A percentile compares a stretch with the other conserved stretches of the same genome.
Conservation (phyloP, 495 filamentous ascomycete species). For the Trichoderma asperelloides region DNA sequence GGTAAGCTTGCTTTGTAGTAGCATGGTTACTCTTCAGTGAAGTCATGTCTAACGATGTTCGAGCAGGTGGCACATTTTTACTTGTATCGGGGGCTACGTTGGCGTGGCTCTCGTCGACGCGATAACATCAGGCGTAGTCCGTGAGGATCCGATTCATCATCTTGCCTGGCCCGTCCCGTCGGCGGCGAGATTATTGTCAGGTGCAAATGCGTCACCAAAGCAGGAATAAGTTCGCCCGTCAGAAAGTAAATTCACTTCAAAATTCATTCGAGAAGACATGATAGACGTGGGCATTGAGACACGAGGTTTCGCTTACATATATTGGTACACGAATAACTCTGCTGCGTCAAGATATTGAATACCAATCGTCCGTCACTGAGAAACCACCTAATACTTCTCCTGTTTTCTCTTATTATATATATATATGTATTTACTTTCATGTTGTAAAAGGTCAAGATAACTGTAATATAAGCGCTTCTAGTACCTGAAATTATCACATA, state of each 20-base stretch:
- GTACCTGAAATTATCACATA: not conserved
- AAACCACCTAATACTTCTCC: too few species aligned
- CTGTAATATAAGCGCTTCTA: too few species aligned
- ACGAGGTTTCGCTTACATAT: too few species aligned
- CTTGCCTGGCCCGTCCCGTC: not conserved
- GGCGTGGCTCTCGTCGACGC: conserved; percentile 7
- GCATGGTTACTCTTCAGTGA: not conserved
- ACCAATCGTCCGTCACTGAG: too few species aligned
- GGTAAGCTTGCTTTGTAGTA: conserved; percentile 17
- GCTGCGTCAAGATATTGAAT: too few species aligned
- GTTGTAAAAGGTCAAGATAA: too few species aligned
- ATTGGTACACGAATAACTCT: too few species aligned
- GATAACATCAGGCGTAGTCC: not conserved
- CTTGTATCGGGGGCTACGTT: conserved; percentile 31
- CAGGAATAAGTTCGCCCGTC: not conserved
- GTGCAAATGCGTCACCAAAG: not conserved
- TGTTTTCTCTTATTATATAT: too few species aligned
- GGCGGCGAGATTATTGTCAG: not conserved
- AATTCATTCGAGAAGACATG: too few species aligned
- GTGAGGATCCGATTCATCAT: not conserved
- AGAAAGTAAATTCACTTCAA: not conserved
- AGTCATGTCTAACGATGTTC: not conserved
- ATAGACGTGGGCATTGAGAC: too few species aligned
- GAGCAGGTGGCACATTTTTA: conserved; percentile 43
- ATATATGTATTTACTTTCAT: too few species aligned